Conservation (phyloP, 306 rosid genomes). For the Casuarina cunninghamiana region DNA sequence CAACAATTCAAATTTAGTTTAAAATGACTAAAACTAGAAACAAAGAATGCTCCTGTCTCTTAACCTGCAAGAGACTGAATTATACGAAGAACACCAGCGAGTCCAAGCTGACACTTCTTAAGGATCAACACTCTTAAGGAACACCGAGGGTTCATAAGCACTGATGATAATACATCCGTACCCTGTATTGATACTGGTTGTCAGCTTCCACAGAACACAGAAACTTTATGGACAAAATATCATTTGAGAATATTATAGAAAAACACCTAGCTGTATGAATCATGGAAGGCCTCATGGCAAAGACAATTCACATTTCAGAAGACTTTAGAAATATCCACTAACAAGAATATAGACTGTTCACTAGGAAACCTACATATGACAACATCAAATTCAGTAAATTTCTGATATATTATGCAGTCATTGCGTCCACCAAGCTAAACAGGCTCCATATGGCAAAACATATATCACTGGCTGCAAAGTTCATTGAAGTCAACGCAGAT, state of each 20-base stretch:
- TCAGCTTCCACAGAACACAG: conserved; percentile 18
- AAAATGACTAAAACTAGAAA: conserved; percentile 6
- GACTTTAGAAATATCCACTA: not conserved
- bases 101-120: conserved; percentile 75
- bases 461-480: not conserved
- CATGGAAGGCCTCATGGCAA: not conserved
- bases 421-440: not conserved
- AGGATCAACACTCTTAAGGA: conserved; percentile 71
- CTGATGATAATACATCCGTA: conserved; percentile 48
- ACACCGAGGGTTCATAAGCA: conserved; percentile 68
- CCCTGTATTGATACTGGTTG: conserved; percentile 52
- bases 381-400: not conserved
- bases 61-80: conserved; percentile 73
- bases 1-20: conserved; percentile 4
- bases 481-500: not conserved
- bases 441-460: not conserved
- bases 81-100: conserved; percentile 63
- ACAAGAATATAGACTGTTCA: not conserved
- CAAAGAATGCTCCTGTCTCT: conserved; percentile 15
- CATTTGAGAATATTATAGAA: not conserved
- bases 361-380: not conserved
- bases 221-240: conserved; percentile 2
- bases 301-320: not conserved
- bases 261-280: not conserved
- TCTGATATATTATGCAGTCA: not conserved